These are phyloP conservation scores for Aspergillus vadensis DNA, from an alignment of 2,329 filamentous ascomycete species.

Conservation along the genomic window DNA sequence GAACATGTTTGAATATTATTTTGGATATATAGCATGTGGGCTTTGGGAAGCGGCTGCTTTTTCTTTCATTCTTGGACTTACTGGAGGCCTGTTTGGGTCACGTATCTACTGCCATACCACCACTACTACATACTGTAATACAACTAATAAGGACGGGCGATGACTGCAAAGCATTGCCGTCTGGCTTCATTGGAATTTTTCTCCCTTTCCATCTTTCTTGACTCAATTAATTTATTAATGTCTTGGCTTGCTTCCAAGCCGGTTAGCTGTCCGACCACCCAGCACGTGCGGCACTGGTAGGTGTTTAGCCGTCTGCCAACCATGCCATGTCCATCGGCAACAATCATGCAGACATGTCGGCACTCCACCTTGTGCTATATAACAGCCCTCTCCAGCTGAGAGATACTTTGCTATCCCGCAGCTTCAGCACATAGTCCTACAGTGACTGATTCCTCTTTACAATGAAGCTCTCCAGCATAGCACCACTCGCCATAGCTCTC, in stretches of 20 bases:
- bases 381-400: background rate
- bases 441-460: background rate
- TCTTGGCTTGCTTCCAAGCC: background rate
- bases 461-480: conserved; percentile 66
- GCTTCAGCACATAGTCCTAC: background rate
- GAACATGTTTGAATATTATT: background rate
- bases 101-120: conserved; percentile 23
- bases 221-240: background rate
- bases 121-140: conserved; percentile 15
- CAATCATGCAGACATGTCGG: background rate
- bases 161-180: background rate
- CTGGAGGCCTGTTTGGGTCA: conserved; percentile 22
- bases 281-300: conserved; percentile 9
- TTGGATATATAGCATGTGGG: conserved; percentile 30
- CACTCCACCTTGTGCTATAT: background rate
- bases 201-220: background rate
- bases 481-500: conserved; percentile 70
- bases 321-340: background rate
- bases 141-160: conserved; percentile 18
- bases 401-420: background rate
- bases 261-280: background rate
- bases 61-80: conserved; percentile 24
- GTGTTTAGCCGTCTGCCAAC: background rate
- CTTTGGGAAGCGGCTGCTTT: conserved; percentile 31
- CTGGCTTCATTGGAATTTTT: background rate